Evolutionary conservation across 495 filamentous ascomycete genomes (phyloP).

Genomic region (Penicillium antarcticum): DNA sequence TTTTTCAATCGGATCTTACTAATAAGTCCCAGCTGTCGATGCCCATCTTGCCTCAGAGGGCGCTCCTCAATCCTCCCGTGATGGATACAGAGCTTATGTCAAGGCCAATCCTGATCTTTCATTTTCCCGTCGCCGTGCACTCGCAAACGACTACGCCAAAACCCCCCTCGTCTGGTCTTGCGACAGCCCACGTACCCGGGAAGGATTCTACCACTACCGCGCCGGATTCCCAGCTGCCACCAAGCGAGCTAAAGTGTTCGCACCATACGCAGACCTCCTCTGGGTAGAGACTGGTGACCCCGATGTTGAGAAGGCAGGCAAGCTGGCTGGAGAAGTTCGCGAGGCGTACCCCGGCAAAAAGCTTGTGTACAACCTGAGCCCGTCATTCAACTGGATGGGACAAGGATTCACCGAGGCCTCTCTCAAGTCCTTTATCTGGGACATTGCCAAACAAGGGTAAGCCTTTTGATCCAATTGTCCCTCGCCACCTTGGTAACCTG

Average conservation of each 20-base stretch:
- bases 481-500: background rate
- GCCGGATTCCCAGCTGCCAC: slow-evolving; percentile 86
- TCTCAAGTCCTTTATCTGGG: slow-evolving; percentile 90
- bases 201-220: slow-evolving; percentile 94
- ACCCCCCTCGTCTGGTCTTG: slow-evolving; percentile 77
- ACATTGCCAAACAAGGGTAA: slow-evolving; percentile 81
- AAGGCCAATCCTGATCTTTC: slow-evolving; percentile 64
- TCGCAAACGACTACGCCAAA: slow-evolving; percentile 64
- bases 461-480: too few relatives aligned
- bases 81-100: slow-evolving; percentile 61
- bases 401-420: slow-evolving; percentile 82
- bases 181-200: slow-evolving; percentile 89
- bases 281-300: slow-evolving; percentile 97
- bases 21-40: slow-evolving; percentile 55
- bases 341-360: slow-evolving; percentile 67
- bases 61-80: slow-evolving; percentile 56
- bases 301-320: slow-evolving; percentile 67
- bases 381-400: slow-evolving; percentile 97
- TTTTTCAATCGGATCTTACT: slow-evolving; percentile 4
- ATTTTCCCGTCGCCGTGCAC: slow-evolving; percentile 66
- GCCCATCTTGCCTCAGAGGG: slow-evolving; percentile 65
- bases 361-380: slow-evolving; percentile 92
- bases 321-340: slow-evolving; percentile 74
- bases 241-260: slow-evolving; percentile 88
- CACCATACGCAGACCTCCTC: slow-evolving; percentile 88